Conservation (phyloP, 169 alveolate species). For the Neospora caninum region DNA sequence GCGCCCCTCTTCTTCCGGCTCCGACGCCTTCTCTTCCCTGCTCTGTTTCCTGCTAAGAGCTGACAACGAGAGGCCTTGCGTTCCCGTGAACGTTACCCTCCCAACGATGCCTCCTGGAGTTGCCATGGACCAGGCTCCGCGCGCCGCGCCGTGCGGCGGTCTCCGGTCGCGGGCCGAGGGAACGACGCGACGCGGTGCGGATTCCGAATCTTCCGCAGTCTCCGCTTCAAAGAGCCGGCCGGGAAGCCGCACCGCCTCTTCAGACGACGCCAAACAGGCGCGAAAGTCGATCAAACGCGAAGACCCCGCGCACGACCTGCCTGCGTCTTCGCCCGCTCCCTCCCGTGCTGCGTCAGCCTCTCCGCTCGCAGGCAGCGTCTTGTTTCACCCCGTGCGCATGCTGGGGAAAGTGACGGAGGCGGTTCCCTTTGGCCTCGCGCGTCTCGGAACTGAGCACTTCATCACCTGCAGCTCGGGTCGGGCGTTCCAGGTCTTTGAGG, state of each 20-base stretch:
- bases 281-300: neutral
- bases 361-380: neutral
- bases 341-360: neutral
- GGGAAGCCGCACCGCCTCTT: neutral
- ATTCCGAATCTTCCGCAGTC: too few relatives aligned
- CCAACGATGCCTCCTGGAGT: neutral
- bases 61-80: too few relatives aligned
- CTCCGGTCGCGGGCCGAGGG: neutral
- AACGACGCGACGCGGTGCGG: too few relatives aligned
- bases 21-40: too few relatives aligned
- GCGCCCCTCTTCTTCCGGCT: too few relatives aligned
- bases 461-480: constrained; percentile 24
- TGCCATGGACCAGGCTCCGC: neutral
- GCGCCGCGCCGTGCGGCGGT: neutral
- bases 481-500: constrained; percentile 25
- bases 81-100: neutral
- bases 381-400: constrained; percentile 24
- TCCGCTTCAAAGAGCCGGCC: too few relatives aligned
- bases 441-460: neutral
- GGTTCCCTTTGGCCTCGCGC: neutral
- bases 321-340: neutral
- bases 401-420: constrained; percentile 25
- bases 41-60: too few relatives aligned
- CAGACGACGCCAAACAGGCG: neutral
- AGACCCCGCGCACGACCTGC: neutral